These are phyloP conservation scores for Pseudevernia furfuracea DNA, from an alignment of 495 filamentous ascomycete genomes.

Conservation along the genomic window DNA sequence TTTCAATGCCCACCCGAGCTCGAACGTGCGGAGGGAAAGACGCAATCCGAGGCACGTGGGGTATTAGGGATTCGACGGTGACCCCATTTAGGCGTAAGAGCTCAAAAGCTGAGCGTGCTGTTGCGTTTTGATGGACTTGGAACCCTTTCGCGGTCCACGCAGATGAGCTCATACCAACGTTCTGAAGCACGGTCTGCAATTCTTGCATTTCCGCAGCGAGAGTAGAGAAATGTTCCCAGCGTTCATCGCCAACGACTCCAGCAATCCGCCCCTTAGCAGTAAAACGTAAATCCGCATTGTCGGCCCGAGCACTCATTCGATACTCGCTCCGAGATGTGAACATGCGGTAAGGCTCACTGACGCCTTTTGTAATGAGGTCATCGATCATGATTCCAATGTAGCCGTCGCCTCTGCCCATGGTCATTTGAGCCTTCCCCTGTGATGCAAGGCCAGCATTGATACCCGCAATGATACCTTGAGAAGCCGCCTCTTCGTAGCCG, in stretches of 20 bases:
- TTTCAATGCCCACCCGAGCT: conserved; percentile 68
- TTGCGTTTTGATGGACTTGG: conserved; percentile 51
- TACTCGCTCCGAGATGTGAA: conserved; percentile 96
- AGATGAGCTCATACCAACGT: conserved; percentile 45
- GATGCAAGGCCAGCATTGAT: conserved; percentile 84
- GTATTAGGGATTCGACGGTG: conserved; percentile 46
- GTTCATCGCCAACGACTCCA: conserved; percentile 68
- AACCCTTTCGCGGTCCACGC: conserved; percentile 67
- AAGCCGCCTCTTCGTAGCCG: conserved; percentile 94
- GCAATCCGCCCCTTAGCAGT: conserved; percentile 68
- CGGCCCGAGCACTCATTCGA: conserved; percentile 79
- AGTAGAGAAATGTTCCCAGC: conserved; percentile 64
- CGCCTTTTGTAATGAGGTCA: conserved; percentile 94
- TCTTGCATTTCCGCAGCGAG: conserved; percentile 56
- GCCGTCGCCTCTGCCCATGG: conserved; percentile 73
- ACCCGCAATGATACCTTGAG: conserved; percentile 86
- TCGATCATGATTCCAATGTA: conserved; percentile 99
- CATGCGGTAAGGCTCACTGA: conserved; percentile 96
- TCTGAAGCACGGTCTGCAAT: conserved; percentile 51
- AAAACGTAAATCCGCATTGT: conserved; percentile 87
- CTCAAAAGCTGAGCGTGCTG: conserved; percentile 61
- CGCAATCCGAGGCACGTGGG: conserved; percentile 46
- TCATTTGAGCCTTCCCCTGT: conserved; percentile 52
- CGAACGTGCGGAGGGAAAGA: conserved; percentile 50
- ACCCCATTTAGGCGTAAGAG: conserved; percentile 58